A percentile compares a stretch with the other conserved stretches of the same genome.
Evolutionary conservation across 1,284 basidiomycete genomes (phyloP).

Genomic region (Cutaneotrichosporon mucoides): DNA sequence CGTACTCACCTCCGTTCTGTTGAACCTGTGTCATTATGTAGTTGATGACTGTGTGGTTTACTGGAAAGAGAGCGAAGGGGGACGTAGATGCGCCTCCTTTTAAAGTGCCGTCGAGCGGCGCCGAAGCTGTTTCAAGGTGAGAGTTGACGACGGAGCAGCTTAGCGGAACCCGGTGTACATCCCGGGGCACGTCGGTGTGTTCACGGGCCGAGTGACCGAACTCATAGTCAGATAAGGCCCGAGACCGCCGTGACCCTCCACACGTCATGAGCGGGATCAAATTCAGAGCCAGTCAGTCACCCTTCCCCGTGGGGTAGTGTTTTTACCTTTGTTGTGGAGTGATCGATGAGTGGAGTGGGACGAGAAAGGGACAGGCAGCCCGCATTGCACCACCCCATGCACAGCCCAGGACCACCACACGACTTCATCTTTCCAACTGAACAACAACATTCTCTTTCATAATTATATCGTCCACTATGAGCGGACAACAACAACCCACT

Average conservation of each 20-base stretch:
- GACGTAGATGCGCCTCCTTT: not conserved
- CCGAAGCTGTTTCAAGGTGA: too few relatives aligned
- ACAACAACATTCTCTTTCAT: not conserved
- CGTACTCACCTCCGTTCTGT: not conserved
- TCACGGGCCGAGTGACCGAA: not conserved
- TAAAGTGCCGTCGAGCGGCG: not conserved
- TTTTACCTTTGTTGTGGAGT: not conserved
- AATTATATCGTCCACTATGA: not conserved
- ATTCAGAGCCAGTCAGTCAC: not conserved
- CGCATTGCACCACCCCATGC: too few relatives aligned
- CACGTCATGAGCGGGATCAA: not conserved
- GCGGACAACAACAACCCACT: not conserved
- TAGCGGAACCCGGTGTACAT: not conserved
- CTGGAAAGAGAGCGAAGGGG: not conserved
- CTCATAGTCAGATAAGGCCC: not conserved
- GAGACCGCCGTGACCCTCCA: not conserved
- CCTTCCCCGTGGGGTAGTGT: too few relatives aligned
- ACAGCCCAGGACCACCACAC: too few relatives aligned
- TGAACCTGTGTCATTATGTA: conserved; percentile 1
- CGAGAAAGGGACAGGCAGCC: too few relatives aligned
- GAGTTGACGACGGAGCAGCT: too few relatives aligned
- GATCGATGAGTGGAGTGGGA: not conserved
- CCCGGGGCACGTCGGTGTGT: not conserved
- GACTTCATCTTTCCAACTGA: not conserved
- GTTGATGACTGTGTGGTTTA: not conserved